Evolutionary conservation across 192 early-diverging fungal species (phyloP).

Genomic region (Backusella australiensis): DNA sequence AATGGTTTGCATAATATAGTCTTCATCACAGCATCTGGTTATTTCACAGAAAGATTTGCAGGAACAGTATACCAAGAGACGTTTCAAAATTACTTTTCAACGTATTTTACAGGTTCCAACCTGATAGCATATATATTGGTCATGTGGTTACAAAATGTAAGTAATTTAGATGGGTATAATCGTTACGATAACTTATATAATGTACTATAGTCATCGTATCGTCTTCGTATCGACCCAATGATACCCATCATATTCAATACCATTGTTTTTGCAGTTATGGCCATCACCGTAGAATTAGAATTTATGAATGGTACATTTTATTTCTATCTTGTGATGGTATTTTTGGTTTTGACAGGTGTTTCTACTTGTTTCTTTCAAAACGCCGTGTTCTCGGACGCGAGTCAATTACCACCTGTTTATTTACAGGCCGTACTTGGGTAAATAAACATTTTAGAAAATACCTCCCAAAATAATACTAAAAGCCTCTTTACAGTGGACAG

Average conservation of each 20-base stretch:
- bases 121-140: slow-evolving; percentile 52
- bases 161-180: not conserved
- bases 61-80: slow-evolving; percentile 57
- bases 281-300: slow-evolving; percentile 45
- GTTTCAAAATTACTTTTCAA: slow-evolving; percentile 80
- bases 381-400: slow-evolving; percentile 66
- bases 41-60: slow-evolving; percentile 61
- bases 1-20: slow-evolving; percentile 27
- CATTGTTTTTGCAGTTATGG: slow-evolving; percentile 45
- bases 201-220: not conserved
- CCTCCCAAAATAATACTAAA: slow-evolving; percentile 28
- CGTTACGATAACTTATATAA: not conserved
- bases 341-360: slow-evolving; percentile 57
- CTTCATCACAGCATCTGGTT: slow-evolving; percentile 78
- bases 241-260: slow-evolving; percentile 52
- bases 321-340: slow-evolving; percentile 57
- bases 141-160: slow-evolving; percentile 43
- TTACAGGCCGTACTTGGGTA: slow-evolving; percentile 74
- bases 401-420: slow-evolving; percentile 64
- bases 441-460: not conserved
- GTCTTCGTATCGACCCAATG: not conserved
- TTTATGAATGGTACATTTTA: slow-evolving; percentile 48
- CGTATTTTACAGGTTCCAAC: slow-evolving; percentile 60
- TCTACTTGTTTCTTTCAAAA: slow-evolving; percentile 64
- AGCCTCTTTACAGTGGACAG: not conserved